A percentile compares a stretch with the other conserved stretches of the same genome.
phyloP scores from a whole-genome alignment of 2,329 filamentous ascomycete genomes.

The Xylaria sp. region DNA sequence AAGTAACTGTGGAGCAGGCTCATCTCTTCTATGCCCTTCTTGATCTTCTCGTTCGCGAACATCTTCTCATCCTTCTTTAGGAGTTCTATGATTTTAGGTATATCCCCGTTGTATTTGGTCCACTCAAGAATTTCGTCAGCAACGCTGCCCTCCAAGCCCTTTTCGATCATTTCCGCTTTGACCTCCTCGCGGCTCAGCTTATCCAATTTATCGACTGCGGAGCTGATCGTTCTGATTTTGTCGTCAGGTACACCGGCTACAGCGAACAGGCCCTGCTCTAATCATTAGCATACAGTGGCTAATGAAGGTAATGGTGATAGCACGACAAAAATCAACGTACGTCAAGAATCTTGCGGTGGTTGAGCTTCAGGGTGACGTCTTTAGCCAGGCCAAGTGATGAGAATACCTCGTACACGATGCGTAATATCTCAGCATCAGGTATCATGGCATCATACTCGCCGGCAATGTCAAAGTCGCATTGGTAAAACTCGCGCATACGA shows the following conservation, averaged over 20 bases:
- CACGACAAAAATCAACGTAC: constrained; percentile 9
- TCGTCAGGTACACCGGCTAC: constrained; percentile 80
- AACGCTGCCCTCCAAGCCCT: constrained; percentile 71
- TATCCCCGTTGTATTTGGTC: constrained; percentile 72
- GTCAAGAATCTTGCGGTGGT: constrained; percentile 82
- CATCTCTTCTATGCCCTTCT: constrained; percentile 76
- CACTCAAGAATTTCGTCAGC: constrained; percentile 80
- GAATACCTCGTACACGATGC: constrained; percentile 77
- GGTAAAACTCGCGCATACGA: constrained; percentile 82
- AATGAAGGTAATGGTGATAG: neutral
- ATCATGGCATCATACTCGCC: constrained; percentile 78
- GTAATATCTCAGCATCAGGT: constrained; percentile 77
- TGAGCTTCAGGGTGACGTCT: constrained; percentile 79
- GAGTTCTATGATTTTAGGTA: constrained; percentile 68
- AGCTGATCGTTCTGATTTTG: constrained; percentile 78
- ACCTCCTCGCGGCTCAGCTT: constrained; percentile 81
- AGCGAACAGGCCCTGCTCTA: constrained; percentile 69
- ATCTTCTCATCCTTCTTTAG: constrained; percentile 69
- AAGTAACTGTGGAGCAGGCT: constrained; percentile 74
- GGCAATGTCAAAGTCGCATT: constrained; percentile 83
- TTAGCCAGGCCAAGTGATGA: constrained; percentile 73
- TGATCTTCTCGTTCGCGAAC: constrained; percentile 70
- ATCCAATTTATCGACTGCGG: constrained; percentile 82
- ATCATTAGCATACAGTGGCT: neutral
- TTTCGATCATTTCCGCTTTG: constrained; percentile 79